Evolutionary conservation across 345 rosid species (phyloP).

Genomic region (Linum lewisii): DNA sequence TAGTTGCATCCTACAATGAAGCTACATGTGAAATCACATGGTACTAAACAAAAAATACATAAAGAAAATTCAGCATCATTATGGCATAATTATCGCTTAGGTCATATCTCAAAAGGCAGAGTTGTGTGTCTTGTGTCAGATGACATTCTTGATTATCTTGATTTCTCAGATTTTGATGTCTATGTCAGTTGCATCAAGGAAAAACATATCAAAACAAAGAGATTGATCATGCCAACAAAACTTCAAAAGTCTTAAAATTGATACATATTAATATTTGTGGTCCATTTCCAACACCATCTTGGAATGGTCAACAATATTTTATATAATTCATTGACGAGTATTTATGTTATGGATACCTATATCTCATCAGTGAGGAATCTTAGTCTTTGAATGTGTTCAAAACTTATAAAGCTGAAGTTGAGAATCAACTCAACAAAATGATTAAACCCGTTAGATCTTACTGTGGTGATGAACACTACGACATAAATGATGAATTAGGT

Average conservation of each 20-base stretch:
- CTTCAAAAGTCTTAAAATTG: background rate
- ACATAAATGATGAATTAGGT: background rate
- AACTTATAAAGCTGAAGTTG: too few species aligned
- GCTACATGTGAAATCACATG: too few species aligned
- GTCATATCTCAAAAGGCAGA: slow-evolving; percentile 1
- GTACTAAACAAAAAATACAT: too few species aligned
- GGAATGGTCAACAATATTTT: slow-evolving; percentile 12
- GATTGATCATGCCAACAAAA: background rate
- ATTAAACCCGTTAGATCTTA: slow-evolving; percentile 3
- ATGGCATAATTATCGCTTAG: slow-evolving; percentile 7
- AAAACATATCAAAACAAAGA: slow-evolving; percentile 4
- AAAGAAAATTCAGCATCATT: too few species aligned
- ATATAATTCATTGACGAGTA: slow-evolving; percentile 4
- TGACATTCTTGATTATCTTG: too few species aligned
- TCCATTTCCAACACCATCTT: background rate
- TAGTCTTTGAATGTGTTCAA: slow-evolving; percentile 1
- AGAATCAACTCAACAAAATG: slow-evolving; percentile 4
- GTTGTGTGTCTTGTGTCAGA: background rate
- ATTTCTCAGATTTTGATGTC: too few species aligned
- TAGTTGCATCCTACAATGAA: too few species aligned
- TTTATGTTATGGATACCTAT: slow-evolving; percentile 6
- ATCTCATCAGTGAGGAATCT: slow-evolving; percentile 1
- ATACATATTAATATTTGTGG: background rate
- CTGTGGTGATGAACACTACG: slow-evolving; percentile 9
- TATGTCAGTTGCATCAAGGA: too few species aligned